These are phyloP conservation scores for Trichomonas gallinae DNA, from an alignment of 208 protist species.

Conservation along the genomic window DNA sequence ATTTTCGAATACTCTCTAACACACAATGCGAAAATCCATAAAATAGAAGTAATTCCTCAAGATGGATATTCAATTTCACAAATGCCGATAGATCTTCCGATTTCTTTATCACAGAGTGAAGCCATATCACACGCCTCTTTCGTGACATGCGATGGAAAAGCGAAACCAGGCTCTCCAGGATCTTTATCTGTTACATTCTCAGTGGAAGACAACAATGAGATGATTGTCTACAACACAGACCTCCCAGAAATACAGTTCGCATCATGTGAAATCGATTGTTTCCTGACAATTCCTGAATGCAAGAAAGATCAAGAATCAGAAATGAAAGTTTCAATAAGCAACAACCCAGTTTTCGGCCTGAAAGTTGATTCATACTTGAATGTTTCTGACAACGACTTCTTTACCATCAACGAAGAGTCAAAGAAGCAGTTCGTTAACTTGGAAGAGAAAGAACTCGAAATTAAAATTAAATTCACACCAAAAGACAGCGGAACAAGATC, in stretches of 20 bases:
- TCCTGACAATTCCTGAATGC: neutral
- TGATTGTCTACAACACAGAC: neutral
- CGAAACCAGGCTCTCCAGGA: neutral
- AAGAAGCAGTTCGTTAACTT: neutral
- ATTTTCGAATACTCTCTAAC: neutral
- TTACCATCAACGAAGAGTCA: neutral
- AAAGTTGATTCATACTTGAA: neutral
- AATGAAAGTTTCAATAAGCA: neutral
- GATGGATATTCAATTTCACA: neutral
- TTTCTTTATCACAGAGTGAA: neutral
- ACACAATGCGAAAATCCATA: neutral
- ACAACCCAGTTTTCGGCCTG: neutral
- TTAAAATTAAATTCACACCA: neutral
- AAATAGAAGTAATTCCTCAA: neutral
- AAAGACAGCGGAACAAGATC: neutral
- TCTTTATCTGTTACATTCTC: neutral
- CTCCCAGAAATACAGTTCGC: neutral
- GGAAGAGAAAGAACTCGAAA: neutral
- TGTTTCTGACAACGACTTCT: neutral
- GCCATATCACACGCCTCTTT: neutral
- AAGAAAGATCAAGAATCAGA: neutral
- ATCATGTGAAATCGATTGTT: neutral
- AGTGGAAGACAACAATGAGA: neutral
- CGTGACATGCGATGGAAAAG: neutral
- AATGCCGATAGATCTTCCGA: neutral